Conservation (phyloP, 1,139 yeast genomes). For the Taphrina populina region DNA sequence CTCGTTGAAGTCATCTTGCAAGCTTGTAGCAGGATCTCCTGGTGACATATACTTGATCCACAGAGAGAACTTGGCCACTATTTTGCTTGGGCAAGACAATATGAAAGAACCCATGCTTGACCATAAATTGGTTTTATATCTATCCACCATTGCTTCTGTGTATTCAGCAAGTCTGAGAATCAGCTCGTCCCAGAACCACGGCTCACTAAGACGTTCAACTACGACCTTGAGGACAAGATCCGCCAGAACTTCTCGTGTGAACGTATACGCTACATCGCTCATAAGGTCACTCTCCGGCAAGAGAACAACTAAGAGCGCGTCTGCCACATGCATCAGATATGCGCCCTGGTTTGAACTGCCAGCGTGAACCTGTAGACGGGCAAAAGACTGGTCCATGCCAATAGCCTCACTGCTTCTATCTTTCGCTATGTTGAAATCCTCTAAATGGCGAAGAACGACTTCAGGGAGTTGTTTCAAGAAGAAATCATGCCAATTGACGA, state of each 20-base stretch:
- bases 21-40: too few relatives aligned
- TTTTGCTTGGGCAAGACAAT: too few relatives aligned
- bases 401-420: conserved; percentile 1
- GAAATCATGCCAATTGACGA: conserved; percentile 16
- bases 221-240: conserved; percentile 15
- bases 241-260: conserved; percentile 14
- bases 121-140: not conserved
- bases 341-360: conserved; percentile 7
- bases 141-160: not conserved
- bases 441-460: conserved; percentile 16
- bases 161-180: conserved; percentile 9
- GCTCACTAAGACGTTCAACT: conserved; percentile 24
- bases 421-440: conserved; percentile 17
- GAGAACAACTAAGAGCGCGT: conserved; percentile 8
- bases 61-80: not conserved
- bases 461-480: conserved; percentile 3
- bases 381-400: conserved; percentile 14
- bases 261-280: conserved; percentile 27
- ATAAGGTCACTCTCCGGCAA: conserved; percentile 23
- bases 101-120: not conserved
- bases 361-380: conserved; percentile 4
- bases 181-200: conserved; percentile 29
- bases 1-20: too few relatives aligned
- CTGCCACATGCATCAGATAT: conserved; percentile 22
- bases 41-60: too few relatives aligned